A percentile compares a stretch with the other conserved stretches of the same genome.
Conservation (phyloP, 192 early-diverging fungal species). For the Tieghemiomyces parasiticus region DNA sequence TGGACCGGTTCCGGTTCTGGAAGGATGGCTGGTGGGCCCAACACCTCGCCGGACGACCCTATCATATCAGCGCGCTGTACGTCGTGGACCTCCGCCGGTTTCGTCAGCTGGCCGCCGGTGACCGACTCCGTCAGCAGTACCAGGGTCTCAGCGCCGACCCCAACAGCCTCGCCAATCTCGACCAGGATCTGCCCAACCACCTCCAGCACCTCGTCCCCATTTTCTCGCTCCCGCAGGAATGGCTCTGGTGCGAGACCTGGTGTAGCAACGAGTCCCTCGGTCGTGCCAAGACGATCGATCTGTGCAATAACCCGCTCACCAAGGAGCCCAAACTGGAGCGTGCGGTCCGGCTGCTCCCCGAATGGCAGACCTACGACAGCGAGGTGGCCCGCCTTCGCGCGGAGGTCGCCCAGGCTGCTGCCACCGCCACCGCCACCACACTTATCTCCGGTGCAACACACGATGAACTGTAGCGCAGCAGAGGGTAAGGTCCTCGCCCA, state of each 20-base stretch:
- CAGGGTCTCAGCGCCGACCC: conserved; percentile 81
- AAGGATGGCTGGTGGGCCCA: conserved; percentile 90
- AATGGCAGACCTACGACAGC: conserved; percentile 83
- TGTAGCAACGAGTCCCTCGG: conserved; percentile 71
- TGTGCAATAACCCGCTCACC: conserved; percentile 98
- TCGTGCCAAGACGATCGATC: conserved; percentile 92
- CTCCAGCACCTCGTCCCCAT: conserved; percentile 88
- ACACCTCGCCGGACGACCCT: conserved; percentile 73
- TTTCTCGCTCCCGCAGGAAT: conserved; percentile 85
- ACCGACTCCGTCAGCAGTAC: conserved; percentile 84
- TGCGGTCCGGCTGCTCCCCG: conserved; percentile 78
- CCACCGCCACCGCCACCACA: background rate
- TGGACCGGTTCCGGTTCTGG: conserved; percentile 98
- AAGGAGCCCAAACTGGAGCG: conserved; percentile 97
- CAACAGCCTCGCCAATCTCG: conserved; percentile 81
- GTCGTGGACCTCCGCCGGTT: conserved; percentile 90
- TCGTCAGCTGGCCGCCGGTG: conserved; percentile 86
- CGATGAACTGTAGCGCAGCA: conserved; percentile 4
- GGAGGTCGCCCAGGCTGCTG: background rate
- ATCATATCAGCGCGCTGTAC: conserved; percentile 93
- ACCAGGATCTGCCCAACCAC: conserved; percentile 97
- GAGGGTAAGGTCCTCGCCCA: too few species aligned
- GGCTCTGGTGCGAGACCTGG: conserved; percentile 99
- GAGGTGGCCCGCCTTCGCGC: conserved; percentile 18
- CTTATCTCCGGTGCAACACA: background rate